Base-by-base conservation (phyloP, 2,329 filamentous ascomycete genomes). In the Simplicillium sp. region DNA sequence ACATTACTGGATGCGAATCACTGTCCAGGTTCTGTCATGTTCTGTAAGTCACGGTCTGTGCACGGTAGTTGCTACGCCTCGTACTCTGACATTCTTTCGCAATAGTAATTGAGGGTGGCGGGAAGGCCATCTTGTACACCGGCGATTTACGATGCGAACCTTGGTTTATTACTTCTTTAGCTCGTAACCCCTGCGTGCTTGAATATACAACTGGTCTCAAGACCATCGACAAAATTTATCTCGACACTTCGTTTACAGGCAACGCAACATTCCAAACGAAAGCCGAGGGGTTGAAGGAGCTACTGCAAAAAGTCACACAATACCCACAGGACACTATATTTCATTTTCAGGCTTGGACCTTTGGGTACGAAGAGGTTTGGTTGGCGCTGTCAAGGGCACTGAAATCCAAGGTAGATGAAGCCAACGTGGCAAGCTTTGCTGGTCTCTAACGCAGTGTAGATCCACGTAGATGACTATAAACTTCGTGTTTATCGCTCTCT, bases 1-100 rank as follows among this genome's bases (percentile, higher is more conserved):
- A 96, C 88, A 0, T 68, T 96, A 0, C 76, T 96, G 39, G 84
- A 95, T 64, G 88, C 90, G 2, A 96, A 97, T 51, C 90, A 96
- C 56, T 97, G 90, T 52, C 75, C 83, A 1, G 89, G 90, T 0
- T 81, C 87, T 14, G 87, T 92, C 14, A 94, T 95, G 87, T 96
- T 96, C 54, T 67, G 75, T 78, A 56, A 48, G 73, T 58, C 2
- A 11, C 28, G 18, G 25, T 17, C 17, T 1, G 5, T 2, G 14
- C 4, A 9, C 1, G 2, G 2, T 13, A 14, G 8, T 2, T 12
- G 25, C 5, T 12, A 7, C 5, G 2, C 18, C 7, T 12, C 38
- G 46, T 15, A 48, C 7, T 15, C 40, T 14, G 13, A 12, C 1
- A 38, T 17, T 38, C 29, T 33, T n/a, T 13, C 1, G 9, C 8